Base-by-base conservation (phyloP, 305 asterid species). In the Ruellia speciosa region DNA sequence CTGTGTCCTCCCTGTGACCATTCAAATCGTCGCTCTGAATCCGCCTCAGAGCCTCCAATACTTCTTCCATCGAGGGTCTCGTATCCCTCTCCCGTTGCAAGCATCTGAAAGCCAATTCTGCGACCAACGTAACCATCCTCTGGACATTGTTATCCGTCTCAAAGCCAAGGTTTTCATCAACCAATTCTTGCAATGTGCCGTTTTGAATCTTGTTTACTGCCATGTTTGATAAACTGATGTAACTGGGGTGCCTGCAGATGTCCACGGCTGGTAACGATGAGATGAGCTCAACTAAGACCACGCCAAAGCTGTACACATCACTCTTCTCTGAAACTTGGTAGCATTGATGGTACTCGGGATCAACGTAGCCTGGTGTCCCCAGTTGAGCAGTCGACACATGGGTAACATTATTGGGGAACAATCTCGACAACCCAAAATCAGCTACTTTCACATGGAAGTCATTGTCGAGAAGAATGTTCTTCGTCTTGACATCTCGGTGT, bases 311-410 rank as follows among this genome's bases (percentile, higher is more conserved):
- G 18, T 81, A 86, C 0, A 84, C 90, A 39, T 88, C 97, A 33
- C 97, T 88, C 56, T 83, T 88, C 50, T 84, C 97, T 0, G 97
- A 86, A 24, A 88, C 83, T 37, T 80, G 94, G 83, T 88, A 88
- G 69, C 88, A 81, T 58, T 79, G 94, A 64, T 83, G 82, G 68
- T 88, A 86, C 80, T 86, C 97, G 2, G 97, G 97, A 69, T 88
- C 97, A 6, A 88, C 97, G 7, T 88, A 88, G 48, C 97, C 97
- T 0, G 95, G 97, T 0, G 97, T 88, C 40, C 97, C 97, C 60
- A 86, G 97, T 7, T 95, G 97, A 14, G 97, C 97, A 2, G 97
- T 88, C 6, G 97, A 86, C 60, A 88, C 94, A 51, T 88, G 97
- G 0, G 94, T 83, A 55, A 60, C 95, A 6, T 82, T 63, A n/a